Evolutionary conservation across 768 basidiomycete species (phyloP).

Genomic region (Mycena olivaceomarginata): DNA sequence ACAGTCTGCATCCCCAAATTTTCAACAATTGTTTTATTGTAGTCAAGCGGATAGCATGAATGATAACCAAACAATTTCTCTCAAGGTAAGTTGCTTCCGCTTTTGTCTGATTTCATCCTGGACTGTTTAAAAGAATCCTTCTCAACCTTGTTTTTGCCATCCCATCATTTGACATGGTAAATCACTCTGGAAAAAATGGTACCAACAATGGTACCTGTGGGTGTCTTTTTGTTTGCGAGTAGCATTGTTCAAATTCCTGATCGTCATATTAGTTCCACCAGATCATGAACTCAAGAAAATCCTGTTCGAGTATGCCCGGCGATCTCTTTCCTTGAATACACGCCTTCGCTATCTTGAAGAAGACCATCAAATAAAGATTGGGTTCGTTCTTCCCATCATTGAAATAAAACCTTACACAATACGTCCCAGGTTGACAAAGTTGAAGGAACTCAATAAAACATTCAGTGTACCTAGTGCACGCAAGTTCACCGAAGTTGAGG

Average conservation of each 20-base stretch:
- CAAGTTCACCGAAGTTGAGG: not conserved
- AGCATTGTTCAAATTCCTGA: not conserved
- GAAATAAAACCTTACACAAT: no score
- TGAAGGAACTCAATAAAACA: not conserved
- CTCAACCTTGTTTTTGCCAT: not conserved
- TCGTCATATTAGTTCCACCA: not conserved
- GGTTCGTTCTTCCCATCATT: not conserved
- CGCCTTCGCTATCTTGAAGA: not conserved
- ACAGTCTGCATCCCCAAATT: no score
- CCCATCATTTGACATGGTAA: not conserved
- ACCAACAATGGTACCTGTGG: not conserved
- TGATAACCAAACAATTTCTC: no score
- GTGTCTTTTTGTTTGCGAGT: not conserved
- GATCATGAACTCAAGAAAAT: not conserved
- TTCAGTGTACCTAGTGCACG: not conserved
- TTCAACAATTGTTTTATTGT: no score
- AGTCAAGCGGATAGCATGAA: no score
- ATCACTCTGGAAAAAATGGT: not conserved
- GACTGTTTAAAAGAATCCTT: not conserved
- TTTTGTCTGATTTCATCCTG: not conserved
- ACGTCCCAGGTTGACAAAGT: not conserved
- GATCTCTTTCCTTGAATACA: not conserved
- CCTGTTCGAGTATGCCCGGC: not conserved
- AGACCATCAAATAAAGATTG: not conserved
- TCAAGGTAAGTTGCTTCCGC: no score